Base-by-base conservation (phyloP, 164 flowering plant species). In the Liquidambar formosana region DNA sequence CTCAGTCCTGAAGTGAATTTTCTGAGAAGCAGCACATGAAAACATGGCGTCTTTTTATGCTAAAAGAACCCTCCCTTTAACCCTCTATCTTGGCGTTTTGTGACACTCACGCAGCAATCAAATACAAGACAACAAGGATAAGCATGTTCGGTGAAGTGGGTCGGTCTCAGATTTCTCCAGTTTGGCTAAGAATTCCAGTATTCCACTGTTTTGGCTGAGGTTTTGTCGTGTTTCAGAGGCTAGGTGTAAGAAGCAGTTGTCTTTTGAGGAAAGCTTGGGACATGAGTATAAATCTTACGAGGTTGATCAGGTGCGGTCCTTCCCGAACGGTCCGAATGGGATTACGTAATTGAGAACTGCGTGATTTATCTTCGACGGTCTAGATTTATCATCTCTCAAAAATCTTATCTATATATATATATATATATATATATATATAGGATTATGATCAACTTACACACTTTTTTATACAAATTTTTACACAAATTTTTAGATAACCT, bases 81-180 rank as follows among this genome's bases (percentile, higher is more conserved):
- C 45, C 25, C 73, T 21, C 52, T 23, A 10, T 41, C 4, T 69
- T 51, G 72, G 48, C 41, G 49, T 21, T 44, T n/a, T 52, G 10
- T 43, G 57, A 45, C 18, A 61, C 44, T 18, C 9, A 2, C 33
- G 22, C 1, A 33, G 13, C 63, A 38, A 60, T 38, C 33, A 21
- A 14, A 6, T 33, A 33, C 41, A n/a, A n/a, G 44, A n/a, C 44
- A 72, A 57, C n/a, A n/a, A n/a, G n/a, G 28, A 60, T 19, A 38
- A 22, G n/a, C 16, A n/a, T 15, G 44, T 21, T 2, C 0, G 22
- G 57, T 38, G 63, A 62, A 67, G 54, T 56, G 71, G 71, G 71
- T 67, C 49, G 54, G 76, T 10, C 10, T 44, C 65, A 45, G 38
- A 44, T 62, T 62, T 57, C 38, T 25, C 38, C 38, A 27, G 53